Percentiles rank a stretch among this genome's conserved stretches.
Conservation (phyloP, 1,139 yeast species). For the Kodamaea sp. region DNA sequence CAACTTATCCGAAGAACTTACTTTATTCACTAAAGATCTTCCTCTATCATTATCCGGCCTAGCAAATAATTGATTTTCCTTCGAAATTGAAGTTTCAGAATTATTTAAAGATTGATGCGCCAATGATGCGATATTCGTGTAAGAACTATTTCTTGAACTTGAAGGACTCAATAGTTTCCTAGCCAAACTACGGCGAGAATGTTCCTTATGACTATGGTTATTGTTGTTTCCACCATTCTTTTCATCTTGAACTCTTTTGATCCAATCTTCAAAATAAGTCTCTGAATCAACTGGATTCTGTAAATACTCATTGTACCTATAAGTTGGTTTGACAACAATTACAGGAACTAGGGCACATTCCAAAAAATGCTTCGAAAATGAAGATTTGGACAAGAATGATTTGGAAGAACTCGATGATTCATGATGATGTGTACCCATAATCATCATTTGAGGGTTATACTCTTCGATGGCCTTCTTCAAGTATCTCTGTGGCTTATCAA, state of each 20-base stretch:
- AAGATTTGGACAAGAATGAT: constrained; percentile 42
- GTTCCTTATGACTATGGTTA: constrained; percentile 1
- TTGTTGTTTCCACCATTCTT: neutral
- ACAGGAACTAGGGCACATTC: constrained; percentile 70
- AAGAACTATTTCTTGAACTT: constrained; percentile 18
- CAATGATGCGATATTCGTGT: constrained; percentile 15
- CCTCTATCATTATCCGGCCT: constrained; percentile 13
- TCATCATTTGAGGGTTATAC: constrained; percentile 61
- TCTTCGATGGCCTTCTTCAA: constrained; percentile 55
- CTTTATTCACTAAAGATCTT: constrained; percentile 3
- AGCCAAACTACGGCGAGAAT: constrained; percentile 8
- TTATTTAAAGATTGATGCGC: constrained; percentile 2
- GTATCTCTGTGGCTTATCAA: constrained; percentile 58
- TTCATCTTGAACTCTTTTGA: constrained; percentile 20
- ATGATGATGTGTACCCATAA: constrained; percentile 56
- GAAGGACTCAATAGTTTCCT: constrained; percentile 17
- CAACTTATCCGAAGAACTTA: too few species aligned
- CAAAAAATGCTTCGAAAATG: constrained; percentile 59
- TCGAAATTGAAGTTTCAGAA: constrained; percentile 1
- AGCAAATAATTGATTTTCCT: constrained; percentile 5
- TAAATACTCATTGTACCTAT: constrained; percentile 32
- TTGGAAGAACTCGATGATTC: constrained; percentile 31
- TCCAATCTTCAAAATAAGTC: constrained; percentile 31
- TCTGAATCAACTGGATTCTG: constrained; percentile 25
- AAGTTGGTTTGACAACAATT: constrained; percentile 58